These are phyloP conservation scores for Monilinia fructicola DNA, from an alignment of 2,329 filamentous ascomycete species.

Conservation along the genomic window DNA sequence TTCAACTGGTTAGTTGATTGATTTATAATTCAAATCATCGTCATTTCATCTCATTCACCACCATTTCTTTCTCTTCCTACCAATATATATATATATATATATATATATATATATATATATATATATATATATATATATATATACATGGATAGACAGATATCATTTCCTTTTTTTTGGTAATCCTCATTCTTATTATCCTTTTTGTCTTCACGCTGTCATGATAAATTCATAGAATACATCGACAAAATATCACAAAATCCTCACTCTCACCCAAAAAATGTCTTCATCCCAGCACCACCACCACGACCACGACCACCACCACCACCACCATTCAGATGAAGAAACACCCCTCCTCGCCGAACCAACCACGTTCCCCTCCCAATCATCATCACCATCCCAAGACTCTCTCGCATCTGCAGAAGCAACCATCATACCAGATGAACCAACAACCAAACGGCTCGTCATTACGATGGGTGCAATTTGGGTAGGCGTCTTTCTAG, in stretches of 20 bases:
- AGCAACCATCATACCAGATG: conserved; percentile 46
- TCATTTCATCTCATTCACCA: not conserved
- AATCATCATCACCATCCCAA: not conserved
- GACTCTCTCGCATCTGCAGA: conserved; percentile 25
- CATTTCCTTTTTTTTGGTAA: not conserved
- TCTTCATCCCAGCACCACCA: not conserved
- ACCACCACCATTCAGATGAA: conserved; percentile 33
- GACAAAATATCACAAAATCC: not conserved
- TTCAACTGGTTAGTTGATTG: not conserved
- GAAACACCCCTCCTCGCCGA: conserved; percentile 37
- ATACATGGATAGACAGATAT: no score
- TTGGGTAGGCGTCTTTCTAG: conserved; percentile 62
- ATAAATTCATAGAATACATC: not conserved
- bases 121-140: no score
- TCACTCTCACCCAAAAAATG: not conserved
- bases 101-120: no score
- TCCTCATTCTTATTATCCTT: not conserved
- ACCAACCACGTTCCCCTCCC: not conserved
- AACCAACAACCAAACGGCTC: conserved; percentile 51
- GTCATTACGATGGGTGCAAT: conserved; percentile 55
- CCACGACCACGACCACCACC: no score
- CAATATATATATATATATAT: not conserved
- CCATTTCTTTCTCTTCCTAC: not conserved
- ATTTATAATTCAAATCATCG: not conserved
- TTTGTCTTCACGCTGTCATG: not conserved